Evolutionary conservation across 768 basidiomycete genomes (phyloP).

Genomic region (Pulveroboletus sp.): DNA sequence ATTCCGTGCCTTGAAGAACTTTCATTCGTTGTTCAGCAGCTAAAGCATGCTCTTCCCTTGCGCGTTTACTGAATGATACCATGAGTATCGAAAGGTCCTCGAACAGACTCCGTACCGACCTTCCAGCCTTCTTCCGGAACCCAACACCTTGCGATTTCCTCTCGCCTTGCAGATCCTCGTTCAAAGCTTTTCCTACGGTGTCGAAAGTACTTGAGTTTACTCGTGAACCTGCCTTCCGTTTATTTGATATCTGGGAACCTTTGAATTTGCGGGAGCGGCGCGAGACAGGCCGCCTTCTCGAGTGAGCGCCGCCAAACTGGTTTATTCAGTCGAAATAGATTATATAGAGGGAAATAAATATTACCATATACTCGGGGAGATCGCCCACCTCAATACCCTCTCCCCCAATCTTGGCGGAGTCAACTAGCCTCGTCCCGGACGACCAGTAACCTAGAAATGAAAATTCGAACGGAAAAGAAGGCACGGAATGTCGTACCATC

Average conservation of each 20-base stretch:
- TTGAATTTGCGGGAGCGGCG: slow-evolving; percentile 46
- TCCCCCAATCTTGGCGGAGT: slow-evolving; percentile 53
- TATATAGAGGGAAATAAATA: background rate
- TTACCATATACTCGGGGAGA: slow-evolving; percentile 75
- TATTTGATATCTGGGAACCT: slow-evolving; percentile 60
- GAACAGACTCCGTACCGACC: slow-evolving; percentile 37
- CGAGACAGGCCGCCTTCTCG: slow-evolving; percentile 52
- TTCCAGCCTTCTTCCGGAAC: slow-evolving; percentile 67
- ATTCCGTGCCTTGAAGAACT: slow-evolving; percentile 37
- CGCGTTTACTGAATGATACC: slow-evolving; percentile 55
- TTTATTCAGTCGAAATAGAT: background rate
- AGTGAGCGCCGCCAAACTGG: slow-evolving; percentile 80
- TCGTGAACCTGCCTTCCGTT: slow-evolving; percentile 67
- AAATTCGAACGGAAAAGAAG: background rate
- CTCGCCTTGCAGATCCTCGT: slow-evolving; percentile 37
- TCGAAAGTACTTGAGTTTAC: slow-evolving; percentile 59
- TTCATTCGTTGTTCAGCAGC: slow-evolving; percentile 65
- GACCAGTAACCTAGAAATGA: slow-evolving; percentile 69
- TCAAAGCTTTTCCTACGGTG: slow-evolving; percentile 53
- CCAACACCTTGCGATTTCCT: slow-evolving; percentile 48
- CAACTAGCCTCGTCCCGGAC: slow-evolving; percentile 63
- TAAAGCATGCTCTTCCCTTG: slow-evolving; percentile 71
- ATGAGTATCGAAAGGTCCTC: background rate
- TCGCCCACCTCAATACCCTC: slow-evolving; percentile 52
- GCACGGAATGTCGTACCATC: slow-evolving; percentile 50